phyloP scores from a whole-genome alignment of 805 yeast genomes.

The Cyberlindnera mycetangii region DNA sequence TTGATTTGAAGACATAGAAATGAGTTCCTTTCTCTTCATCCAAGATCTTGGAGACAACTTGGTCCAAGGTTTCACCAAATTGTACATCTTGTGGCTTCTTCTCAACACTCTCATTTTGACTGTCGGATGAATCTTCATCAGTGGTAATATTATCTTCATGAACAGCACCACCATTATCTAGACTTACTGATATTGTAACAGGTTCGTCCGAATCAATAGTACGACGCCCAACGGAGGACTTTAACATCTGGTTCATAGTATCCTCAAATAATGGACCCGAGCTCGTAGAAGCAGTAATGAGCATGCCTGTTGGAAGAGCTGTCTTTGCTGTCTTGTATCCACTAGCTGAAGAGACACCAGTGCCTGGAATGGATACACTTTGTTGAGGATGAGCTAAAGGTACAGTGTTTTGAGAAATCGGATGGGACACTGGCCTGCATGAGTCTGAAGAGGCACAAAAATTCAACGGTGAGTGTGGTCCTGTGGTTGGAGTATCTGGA shows the following conservation, averaged over 20 bases:
- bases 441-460: neutral
- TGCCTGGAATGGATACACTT: neutral
- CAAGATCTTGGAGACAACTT: slow-evolving; percentile 13
- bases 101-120: neutral
- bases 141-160: neutral
- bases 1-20: neutral
- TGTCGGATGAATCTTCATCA: neutral
- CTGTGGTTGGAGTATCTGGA: neutral
- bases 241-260: slow-evolving; percentile 4
- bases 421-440: neutral
- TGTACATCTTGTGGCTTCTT: neutral
- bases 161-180: neutral
- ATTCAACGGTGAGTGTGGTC: neutral
- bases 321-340: slow-evolving; percentile 5
- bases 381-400: neutral
- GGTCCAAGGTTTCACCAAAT: slow-evolving; percentile 10
- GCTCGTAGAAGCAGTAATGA: neutral
- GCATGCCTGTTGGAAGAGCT: neutral
- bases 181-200: neutral
- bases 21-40: slow-evolving; percentile 4
- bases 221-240: neutral
- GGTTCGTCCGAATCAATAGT: neutral
- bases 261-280: slow-evolving; percentile 14
- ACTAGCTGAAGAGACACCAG: neutral
- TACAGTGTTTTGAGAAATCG: no score